These are phyloP conservation scores for Heliamphora pulchella DNA, from an alignment of 179 eudicot species.

Conservation along the genomic window DNA sequence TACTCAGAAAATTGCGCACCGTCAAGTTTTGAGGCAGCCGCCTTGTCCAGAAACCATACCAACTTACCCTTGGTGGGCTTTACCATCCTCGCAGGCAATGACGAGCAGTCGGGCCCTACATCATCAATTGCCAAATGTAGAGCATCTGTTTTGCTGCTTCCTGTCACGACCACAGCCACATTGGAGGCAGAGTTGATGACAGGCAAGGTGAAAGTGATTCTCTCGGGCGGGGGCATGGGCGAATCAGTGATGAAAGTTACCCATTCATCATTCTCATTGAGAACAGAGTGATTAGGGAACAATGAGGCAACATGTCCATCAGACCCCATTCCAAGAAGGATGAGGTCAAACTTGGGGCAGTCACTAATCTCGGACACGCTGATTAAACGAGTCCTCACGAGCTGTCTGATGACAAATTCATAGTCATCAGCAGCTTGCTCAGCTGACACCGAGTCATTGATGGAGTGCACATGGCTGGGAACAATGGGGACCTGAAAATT, in stretches of 20 bases:
- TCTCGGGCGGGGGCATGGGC: conserved; percentile 81
- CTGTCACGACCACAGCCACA: conserved; percentile 69
- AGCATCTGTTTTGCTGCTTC: conserved; percentile 61
- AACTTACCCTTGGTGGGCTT: conserved; percentile 57
- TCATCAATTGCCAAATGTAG: conserved; percentile 42
- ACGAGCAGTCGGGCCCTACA: conserved; percentile 28
- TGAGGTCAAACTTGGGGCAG: conserved; percentile 90
- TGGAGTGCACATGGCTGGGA: conserved; percentile 70
- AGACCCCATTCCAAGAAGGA: conserved; percentile 84
- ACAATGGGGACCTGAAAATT: conserved; percentile 61
- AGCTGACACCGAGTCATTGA: conserved; percentile 70
- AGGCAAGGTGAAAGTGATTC: conserved; percentile 84
- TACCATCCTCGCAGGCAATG: conserved; percentile 67
- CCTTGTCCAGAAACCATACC: conserved; percentile 78
- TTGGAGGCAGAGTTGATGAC: conserved; percentile 81
- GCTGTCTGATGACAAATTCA: conserved; percentile 70
- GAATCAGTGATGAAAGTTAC: conserved; percentile 77
- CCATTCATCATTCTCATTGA: conserved; percentile 60
- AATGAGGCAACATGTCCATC: conserved; percentile 92
- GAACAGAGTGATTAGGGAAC: conserved; percentile 63
- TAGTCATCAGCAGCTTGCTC: conserved; percentile 82
- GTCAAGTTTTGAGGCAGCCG: conserved; percentile 68
- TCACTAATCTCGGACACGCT: conserved; percentile 65
- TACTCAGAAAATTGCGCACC: conserved; percentile 30
- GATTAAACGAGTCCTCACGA: conserved; percentile 63